A percentile compares a stretch with the other conserved stretches of the same genome.
Conservation (phyloP, 2,329 filamentous ascomycete species). For the Colletotrichum plurivorum region DNA sequence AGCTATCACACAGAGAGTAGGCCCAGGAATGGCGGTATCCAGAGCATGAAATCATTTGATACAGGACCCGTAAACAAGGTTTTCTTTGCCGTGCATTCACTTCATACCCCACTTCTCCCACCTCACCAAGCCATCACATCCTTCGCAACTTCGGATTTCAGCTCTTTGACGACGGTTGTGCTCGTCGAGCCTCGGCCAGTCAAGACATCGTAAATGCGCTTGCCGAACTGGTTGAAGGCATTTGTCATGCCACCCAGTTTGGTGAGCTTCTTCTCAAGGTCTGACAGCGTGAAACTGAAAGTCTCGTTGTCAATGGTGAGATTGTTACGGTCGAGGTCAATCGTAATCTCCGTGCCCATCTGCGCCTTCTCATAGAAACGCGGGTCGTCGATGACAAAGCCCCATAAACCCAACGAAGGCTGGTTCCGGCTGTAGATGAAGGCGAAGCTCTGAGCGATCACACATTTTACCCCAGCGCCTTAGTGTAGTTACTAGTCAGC, state of each 20-base stretch:
- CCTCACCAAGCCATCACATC: constrained; percentile 23
- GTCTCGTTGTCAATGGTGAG: constrained; percentile 42
- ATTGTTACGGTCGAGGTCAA: constrained; percentile 48
- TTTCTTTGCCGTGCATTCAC: too few species aligned
- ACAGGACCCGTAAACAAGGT: too few species aligned
- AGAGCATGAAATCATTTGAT: too few species aligned
- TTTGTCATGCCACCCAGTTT: constrained; percentile 53
- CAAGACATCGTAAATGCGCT: constrained; percentile 39
- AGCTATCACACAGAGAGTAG: too few species aligned
- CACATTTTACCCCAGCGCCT: constrained; percentile 54
- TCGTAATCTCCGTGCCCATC: constrained; percentile 52
- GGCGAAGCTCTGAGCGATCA: constrained; percentile 60
- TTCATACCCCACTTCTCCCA: too few species aligned
- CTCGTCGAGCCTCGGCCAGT: constrained; percentile 2
- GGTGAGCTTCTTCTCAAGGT: constrained; percentile 56
- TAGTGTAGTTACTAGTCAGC: not conserved
- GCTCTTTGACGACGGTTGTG: not conserved
- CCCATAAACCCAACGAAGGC: constrained; percentile 59
- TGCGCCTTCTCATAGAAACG: constrained; percentile 53
- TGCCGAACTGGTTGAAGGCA: constrained; percentile 56
- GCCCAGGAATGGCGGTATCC: too few species aligned
- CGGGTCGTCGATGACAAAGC: constrained; percentile 56
- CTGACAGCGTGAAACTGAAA: constrained; percentile 53
- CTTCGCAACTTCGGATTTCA: not conserved
- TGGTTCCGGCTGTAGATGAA: constrained; percentile 63